These are phyloP conservation scores for Diplodia sapinea DNA, from an alignment of 2,329 filamentous ascomycete genomes.

Conservation along the genomic window DNA sequence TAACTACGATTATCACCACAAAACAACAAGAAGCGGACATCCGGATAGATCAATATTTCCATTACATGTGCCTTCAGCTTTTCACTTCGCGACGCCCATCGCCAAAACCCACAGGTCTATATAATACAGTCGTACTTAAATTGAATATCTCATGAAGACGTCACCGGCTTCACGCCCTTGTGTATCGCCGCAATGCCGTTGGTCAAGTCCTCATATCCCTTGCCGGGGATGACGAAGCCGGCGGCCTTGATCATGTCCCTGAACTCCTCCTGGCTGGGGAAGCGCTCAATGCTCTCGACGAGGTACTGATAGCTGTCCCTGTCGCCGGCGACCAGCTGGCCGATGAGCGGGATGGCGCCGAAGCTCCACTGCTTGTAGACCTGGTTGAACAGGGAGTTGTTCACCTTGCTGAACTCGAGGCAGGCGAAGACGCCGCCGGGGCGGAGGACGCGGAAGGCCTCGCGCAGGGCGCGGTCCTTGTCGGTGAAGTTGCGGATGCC, in stretches of 20 bases:
- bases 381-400: conserved; percentile 77
- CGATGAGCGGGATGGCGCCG: conserved; percentile 89
- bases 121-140: conserved; percentile 3
- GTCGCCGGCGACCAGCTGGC: conserved; percentile 91
- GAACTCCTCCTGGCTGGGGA: conserved; percentile 86
- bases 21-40: too few relatives aligned
- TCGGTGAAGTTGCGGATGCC: conserved; percentile 97
- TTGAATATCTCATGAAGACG: neutral
- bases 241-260: conserved; percentile 80
- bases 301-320: conserved; percentile 97
- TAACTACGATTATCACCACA: too few relatives aligned
- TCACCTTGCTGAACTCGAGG: conserved; percentile 90
- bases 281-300: conserved; percentile 95
- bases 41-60: neutral
- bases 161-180: conserved; percentile 83
- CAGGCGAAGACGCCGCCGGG: conserved; percentile 96
- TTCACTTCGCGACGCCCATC: neutral
- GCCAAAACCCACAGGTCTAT: neutral
- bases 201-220: conserved; percentile 82
- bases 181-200: conserved; percentile 95
- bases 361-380: conserved; percentile 97
- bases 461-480: conserved; percentile 79
- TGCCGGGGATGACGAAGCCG: conserved; percentile 80
- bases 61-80: neutral
- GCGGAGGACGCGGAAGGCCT: conserved; percentile 87